Percentiles rank a stretch among this genome's conserved stretches.
Conservation (phyloP, 257 asterid species). For the Solanum ahanhuiri region DNA sequence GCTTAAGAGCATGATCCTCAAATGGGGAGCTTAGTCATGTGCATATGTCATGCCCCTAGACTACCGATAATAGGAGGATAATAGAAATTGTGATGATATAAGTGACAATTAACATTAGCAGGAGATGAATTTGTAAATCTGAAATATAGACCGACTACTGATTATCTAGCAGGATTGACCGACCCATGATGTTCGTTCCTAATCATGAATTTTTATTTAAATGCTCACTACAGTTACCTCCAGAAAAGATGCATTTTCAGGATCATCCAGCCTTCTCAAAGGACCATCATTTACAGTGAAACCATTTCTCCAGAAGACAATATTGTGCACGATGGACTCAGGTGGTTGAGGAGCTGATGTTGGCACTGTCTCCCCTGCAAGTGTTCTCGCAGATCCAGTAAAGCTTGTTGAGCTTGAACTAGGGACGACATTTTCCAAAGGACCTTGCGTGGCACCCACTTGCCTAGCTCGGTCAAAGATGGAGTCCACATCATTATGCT, state of each 20-base stretch:
- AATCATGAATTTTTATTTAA: neutral
- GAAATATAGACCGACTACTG: neutral
- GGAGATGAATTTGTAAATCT: neutral
- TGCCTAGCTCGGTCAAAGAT: slow-evolving; percentile 48
- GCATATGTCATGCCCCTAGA: neutral
- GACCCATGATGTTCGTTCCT: neutral
- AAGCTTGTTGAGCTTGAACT: slow-evolving; percentile 78
- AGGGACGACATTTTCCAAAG: slow-evolving; percentile 44
- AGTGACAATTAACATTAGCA: neutral
- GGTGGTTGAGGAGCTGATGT: slow-evolving; percentile 66
- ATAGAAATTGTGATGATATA: neutral
- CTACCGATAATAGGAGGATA: neutral
- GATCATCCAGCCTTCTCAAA: slow-evolving; percentile 89
- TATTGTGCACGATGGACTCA: slow-evolving; percentile 62
- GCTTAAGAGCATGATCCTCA: neutral
- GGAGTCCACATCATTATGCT: slow-evolving; percentile 35
- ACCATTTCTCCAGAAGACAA: slow-evolving; percentile 97
- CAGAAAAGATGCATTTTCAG: slow-evolving; percentile 69
- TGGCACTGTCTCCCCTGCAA: slow-evolving; percentile 57
- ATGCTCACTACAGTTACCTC: slow-evolving; percentile 41
- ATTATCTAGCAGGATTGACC: neutral
- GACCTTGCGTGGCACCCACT: slow-evolving; percentile 62
- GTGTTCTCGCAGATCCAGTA: slow-evolving; percentile 75
- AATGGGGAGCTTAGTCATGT: neutral
- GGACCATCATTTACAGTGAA: slow-evolving; percentile 91